Evolutionary conservation across 2,329 filamentous ascomycete genomes (phyloP), one percentile per base, ranked within the genome.

Genomic region (Neonectria neomacrospora): DNA sequence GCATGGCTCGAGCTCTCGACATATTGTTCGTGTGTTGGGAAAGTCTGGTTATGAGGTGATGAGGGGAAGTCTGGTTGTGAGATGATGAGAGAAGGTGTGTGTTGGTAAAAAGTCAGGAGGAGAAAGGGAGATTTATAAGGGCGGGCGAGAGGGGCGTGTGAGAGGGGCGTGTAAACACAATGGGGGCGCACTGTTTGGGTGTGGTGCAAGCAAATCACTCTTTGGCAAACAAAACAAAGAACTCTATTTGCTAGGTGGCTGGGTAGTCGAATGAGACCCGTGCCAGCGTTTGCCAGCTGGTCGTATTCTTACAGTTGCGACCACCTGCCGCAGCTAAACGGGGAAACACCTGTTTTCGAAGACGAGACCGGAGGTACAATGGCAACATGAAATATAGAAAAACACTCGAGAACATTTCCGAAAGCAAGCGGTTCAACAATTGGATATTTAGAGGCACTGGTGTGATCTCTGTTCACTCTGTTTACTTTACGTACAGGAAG

Each of bases 1-100:
- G 64, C 55, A 70, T 42, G 10, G 71, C 28, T 26, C 69, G 62
- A n/a, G 58, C 58, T 61, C 62, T 61, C 2, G 61, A 18, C 39
- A 30, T 30, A 2, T 30, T 30, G 28, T 30, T 30, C 28, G 9
- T 30, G 28, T 30, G 28, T n/a, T n/a, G n/a, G n/a, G n/a, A n/a
- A n/a, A n/a, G n/a, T n/a, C n/a, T n/a, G n/a, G n/a, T n/a, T n/a
- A n/a, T n/a, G n/a, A n/a, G n/a, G n/a, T n/a, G n/a, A n/a, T n/a
- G n/a, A n/a, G n/a, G n/a, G n/a, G n/a, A n/a, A n/a, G n/a, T n/a
- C n/a, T n/a, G n/a, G n/a, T 18, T 41, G 39, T 41, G 7, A 41
- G 20, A n/a, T 34, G 14, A 22, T 16, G 14, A 37, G 28, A 12
- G 7, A 30, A 53, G 30, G 26, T 53, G 37, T n/a, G 39, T 7